phyloP scores from a whole-genome alignment of 805 yeast genomes.

The Myxozyma geophila region DNA sequence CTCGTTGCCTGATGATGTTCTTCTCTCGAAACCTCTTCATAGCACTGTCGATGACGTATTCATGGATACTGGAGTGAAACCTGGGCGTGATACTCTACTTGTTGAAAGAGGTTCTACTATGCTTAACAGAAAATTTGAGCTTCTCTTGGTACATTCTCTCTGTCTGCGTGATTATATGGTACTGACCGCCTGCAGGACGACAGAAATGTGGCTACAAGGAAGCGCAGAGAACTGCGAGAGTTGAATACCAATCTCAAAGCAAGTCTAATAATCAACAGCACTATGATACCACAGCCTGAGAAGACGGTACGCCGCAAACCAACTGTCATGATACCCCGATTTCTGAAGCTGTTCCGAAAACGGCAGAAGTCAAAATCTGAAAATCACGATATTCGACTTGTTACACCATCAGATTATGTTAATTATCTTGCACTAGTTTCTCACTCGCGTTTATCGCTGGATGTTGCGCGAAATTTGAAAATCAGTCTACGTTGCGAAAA shows the following conservation, averaged over 20 bases:
- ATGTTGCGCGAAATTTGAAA: constrained; percentile 9
- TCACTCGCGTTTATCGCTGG: background rate
- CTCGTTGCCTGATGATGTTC: constrained; percentile 3
- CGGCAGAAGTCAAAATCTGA: background rate
- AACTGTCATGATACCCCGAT: background rate
- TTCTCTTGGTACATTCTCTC: background rate
- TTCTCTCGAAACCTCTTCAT: background rate
- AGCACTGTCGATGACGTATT: background rate
- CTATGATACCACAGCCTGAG: background rate
- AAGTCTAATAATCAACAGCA: background rate
- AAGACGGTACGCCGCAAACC: background rate
- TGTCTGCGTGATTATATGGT: background rate
- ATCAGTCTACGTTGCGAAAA: constrained; percentile 17
- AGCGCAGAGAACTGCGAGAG: background rate
- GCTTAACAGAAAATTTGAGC: background rate
- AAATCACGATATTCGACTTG: background rate
- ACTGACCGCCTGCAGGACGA: constrained; percentile 5
- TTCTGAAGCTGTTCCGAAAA: constrained; percentile 1
- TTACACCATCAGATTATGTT: constrained; percentile 4
- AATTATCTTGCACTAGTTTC: constrained; percentile 21
- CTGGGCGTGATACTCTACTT: background rate
- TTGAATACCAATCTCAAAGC: constrained; percentile 2
- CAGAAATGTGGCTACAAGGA: background rate
- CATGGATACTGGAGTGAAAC: background rate
- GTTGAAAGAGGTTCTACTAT: background rate